Conservation (phyloP, 768 basidiomycete genomes). For the Tubosaeta brunneosetosa region DNA sequence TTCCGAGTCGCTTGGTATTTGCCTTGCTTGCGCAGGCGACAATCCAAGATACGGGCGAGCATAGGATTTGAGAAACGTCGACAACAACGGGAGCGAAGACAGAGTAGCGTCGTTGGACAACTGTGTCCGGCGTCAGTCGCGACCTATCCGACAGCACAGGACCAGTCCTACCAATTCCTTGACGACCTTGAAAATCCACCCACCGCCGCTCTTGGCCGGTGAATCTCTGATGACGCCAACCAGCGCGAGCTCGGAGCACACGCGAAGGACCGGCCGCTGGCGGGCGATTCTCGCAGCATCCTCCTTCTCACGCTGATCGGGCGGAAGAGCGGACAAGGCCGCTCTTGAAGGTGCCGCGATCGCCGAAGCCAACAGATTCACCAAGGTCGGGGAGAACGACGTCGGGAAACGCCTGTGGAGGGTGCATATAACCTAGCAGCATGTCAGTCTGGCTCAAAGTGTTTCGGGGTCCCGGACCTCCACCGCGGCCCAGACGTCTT, state of each 20-base stretch:
- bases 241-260: conserved; percentile 86
- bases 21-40: conserved; percentile 51
- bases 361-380: conserved; percentile 53
- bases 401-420: conserved; percentile 84
- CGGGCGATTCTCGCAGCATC: conserved; percentile 72
- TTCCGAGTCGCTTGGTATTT: conserved; percentile 52
- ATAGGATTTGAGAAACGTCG: conserved; percentile 93
- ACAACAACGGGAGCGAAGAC: conserved; percentile 83
- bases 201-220: conserved; percentile 66
- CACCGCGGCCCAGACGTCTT: conserved; percentile 86
- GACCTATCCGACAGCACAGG: conserved; percentile 7
- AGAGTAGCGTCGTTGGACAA: conserved; percentile 82
- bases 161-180: conserved; percentile 69
- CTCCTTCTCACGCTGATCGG: conserved; percentile 90
- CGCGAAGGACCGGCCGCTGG: conserved; percentile 81
- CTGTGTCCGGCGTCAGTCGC: conserved; percentile 38
- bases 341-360: conserved; percentile 58
- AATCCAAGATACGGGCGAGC: conserved; percentile 85
- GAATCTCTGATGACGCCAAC: conserved; percentile 79
- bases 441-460: conserved; percentile 1
- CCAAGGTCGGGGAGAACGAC: conserved; percentile 69
- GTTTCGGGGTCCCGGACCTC: conserved; percentile 54
- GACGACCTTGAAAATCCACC: conserved; percentile 84
- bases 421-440: conserved; percentile 72
- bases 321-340: conserved; percentile 49